Evolutionary conservation across 805 yeast species (phyloP).

Genomic region (Candida bentonensis): DNA sequence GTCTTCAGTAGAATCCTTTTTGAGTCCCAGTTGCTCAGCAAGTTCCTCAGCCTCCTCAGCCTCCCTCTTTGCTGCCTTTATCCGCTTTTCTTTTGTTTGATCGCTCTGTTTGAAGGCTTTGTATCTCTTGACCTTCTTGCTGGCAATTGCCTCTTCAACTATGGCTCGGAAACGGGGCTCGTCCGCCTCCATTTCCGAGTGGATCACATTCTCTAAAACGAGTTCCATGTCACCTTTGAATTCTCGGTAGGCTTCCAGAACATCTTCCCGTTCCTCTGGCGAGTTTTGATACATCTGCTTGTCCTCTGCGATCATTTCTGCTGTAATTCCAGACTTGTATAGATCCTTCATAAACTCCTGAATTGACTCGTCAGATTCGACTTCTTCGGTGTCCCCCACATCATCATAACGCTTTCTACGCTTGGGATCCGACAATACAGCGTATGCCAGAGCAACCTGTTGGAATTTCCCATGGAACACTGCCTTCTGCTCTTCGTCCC

Average conservation of each 20-base stretch:
- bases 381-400: conserved; percentile 50
- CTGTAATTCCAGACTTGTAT: conserved; percentile 23
- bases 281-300: conserved; percentile 41
- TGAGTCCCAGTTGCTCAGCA: conserved; percentile 36
- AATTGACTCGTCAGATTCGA: conserved; percentile 20
- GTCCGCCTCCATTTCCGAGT: conserved; percentile 49
- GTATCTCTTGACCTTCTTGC: conserved; percentile 24
- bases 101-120: conserved; percentile 36
- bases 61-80: conserved; percentile 23
- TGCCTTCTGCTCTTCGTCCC: conserved; percentile 23
- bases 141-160: conserved; percentile 32
- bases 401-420: conserved; percentile 46
- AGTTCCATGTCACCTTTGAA: conserved; percentile 55
- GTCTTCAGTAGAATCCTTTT: conserved; percentile 13
- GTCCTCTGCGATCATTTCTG: conserved; percentile 49
- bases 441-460: conserved; percentile 59
- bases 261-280: conserved; percentile 34
- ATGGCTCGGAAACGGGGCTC: conserved; percentile 46
- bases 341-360: conserved; percentile 24
- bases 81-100: conserved; percentile 32
- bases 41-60: conserved; percentile 41
- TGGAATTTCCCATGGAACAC: conserved; percentile 38
- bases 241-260: conserved; percentile 42
- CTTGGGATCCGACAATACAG: conserved; percentile 45
- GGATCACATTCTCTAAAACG: conserved; percentile 66